phyloP scores from a whole-genome alignment of 495 filamentous ascomycete genomes.

The Penicillium arizonense region DNA sequence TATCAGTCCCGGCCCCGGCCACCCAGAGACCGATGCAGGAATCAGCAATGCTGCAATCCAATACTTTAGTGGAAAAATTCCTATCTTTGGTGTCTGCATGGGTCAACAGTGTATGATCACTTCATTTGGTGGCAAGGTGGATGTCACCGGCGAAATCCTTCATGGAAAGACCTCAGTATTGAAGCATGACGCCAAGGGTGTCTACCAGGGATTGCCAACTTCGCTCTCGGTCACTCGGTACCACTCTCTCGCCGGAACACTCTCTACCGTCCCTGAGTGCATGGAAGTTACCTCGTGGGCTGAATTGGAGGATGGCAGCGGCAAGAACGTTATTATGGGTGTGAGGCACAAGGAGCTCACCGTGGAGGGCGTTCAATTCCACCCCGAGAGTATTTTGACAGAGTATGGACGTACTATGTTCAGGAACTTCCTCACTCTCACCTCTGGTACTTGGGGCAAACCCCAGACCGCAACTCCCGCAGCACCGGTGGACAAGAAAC shows the following conservation, averaged over 20 bases:
- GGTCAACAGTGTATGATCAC: slow-evolving; percentile 97
- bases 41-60: slow-evolving; percentile 87
- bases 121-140: slow-evolving; percentile 85
- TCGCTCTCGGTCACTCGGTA: slow-evolving; percentile 88
- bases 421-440: slow-evolving; percentile 84
- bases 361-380: slow-evolving; percentile 94
- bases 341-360: slow-evolving; percentile 87
- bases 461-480: slow-evolving; percentile 37
- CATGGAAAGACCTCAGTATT: slow-evolving; percentile 95
- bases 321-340: slow-evolving; percentile 88
- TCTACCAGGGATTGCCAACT: slow-evolving; percentile 75
- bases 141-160: slow-evolving; percentile 91
- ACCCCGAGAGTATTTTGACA: slow-evolving; percentile 95
- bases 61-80: slow-evolving; percentile 93
- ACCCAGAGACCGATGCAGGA: slow-evolving; percentile 85
- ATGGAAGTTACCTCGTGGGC: slow-evolving; percentile 93
- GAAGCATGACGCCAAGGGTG: slow-evolving; percentile 82
- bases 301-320: slow-evolving; percentile 51
- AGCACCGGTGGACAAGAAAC: slow-evolving; percentile 53
- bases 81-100: slow-evolving; percentile 98
- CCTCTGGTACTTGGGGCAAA: slow-evolving; percentile 86
- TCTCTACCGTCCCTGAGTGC: slow-evolving; percentile 79
- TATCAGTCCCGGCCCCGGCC: slow-evolving; percentile 91
- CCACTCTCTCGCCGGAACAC: slow-evolving; percentile 93
- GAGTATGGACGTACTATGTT: slow-evolving; percentile 86